Conservation (phyloP, 129 eudicot genomes). For the Chrysanthemum makinoi region DNA sequence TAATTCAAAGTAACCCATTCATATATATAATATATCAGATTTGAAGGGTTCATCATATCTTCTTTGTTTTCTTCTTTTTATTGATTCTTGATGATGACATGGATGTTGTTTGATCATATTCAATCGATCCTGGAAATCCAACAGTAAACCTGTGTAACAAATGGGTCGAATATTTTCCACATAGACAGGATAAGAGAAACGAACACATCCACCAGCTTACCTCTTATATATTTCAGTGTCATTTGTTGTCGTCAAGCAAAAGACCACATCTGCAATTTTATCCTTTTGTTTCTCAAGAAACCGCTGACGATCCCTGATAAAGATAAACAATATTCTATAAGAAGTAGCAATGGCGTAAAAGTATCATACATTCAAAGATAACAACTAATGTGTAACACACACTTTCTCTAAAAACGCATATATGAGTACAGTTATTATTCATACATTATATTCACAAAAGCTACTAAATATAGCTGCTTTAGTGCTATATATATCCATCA, state of each 20-base stretch:
- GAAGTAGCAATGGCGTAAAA: slow-evolving; percentile 6
- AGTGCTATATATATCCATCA: neutral
- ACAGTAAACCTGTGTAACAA: too few relatives aligned
- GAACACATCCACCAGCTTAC: slow-evolving; percentile 34
- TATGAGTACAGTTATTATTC: neutral
- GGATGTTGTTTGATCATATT: too few relatives aligned
- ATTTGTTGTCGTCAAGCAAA: slow-evolving; percentile 71
- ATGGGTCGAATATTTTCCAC: neutral
- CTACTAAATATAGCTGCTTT: neutral
- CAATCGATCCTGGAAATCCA: too few relatives aligned
- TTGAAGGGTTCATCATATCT: too few relatives aligned
- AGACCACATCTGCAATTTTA: slow-evolving; percentile 71
- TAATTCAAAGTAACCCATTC: too few relatives aligned
- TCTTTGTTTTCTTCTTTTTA: too few relatives aligned
- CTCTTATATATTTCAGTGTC: slow-evolving; percentile 96
- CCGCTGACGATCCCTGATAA: slow-evolving; percentile 86
- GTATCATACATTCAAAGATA: slow-evolving; percentile 8
- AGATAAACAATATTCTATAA: slow-evolving; percentile 13
- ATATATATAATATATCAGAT: too few relatives aligned
- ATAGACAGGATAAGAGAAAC: neutral
- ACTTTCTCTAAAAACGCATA: neutral
- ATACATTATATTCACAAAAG: slow-evolving; percentile 10
- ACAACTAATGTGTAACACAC: neutral
- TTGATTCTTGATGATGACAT: too few relatives aligned
- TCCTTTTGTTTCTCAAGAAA: slow-evolving; percentile 98